Base-by-base conservation (phyloP, 495 filamentous ascomycete species). In the Tuber borchii region DNA sequence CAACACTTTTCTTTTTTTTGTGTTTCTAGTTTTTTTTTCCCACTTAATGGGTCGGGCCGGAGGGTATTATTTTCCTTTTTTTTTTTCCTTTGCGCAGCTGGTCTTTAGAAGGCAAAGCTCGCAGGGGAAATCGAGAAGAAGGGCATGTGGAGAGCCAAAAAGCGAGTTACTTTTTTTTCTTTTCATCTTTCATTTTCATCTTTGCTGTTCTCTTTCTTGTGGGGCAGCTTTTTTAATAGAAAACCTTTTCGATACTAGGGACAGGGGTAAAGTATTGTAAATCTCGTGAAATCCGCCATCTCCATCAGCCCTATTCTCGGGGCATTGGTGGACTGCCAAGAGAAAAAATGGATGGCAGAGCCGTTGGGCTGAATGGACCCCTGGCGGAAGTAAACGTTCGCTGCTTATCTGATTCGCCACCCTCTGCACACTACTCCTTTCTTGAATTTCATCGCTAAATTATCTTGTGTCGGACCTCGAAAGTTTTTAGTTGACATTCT, bases 111-210 rank as follows among this genome's bases (percentile, higher is more conserved):
- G 65, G 77, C 61, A 19, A 76, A 81, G 70, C 26, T 84, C 80
- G 80, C 79, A 12, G 93, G 95, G 1, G 88, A 87, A 22, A 86
- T 99, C 10, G 95, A 99, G 80, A 84, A 90, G 78, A 95, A 99
- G 82, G 95, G 95, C 1, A 99, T 99, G 82, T 89, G 91, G 44
- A 86, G 95, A 51, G 96, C 95, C 1, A 92, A 90, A 82, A 88
- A 89, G 69, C 90, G 94, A 74, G 96, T 93, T 6, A 82, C 34
- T 37, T 37, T 37, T 2, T 2, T 37, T 37, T 37, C 34, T 2
- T 37, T 37, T 37, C 34, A n/a, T n/a, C 2, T 37, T 37, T 37
- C 34, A 1, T 37, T 37, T 37, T 37, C 34, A 1, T 37, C 2
- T 37, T 37, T 37, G 34, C 34, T 37, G 34, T 37, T 37, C 34